These are phyloP conservation scores for Cladosporium sp. DNA, from an alignment of 2,329 filamentous ascomycete species.

Conservation along the genomic window DNA sequence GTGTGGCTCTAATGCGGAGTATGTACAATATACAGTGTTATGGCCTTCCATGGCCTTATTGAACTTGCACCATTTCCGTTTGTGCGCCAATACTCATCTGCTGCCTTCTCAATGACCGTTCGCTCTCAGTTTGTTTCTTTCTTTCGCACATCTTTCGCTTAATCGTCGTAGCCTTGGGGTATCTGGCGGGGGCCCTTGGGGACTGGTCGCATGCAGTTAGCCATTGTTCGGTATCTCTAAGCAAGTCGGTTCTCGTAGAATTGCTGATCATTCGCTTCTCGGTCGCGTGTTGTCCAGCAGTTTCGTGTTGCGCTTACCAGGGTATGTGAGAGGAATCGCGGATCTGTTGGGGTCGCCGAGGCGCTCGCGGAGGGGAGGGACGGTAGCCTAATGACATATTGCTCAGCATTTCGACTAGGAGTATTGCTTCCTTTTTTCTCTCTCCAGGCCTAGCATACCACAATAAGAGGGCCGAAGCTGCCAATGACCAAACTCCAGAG, in stretches of 20 bases:
- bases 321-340: constrained; percentile 83
- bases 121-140: background rate
- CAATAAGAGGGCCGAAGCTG: constrained; percentile 63
- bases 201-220: constrained; percentile 30
- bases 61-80: background rate
- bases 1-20: background rate
- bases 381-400: constrained; percentile 43
- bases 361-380: constrained; percentile 67
- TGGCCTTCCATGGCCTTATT: background rate
- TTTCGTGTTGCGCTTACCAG: constrained; percentile 60
- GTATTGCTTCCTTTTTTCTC: no score
- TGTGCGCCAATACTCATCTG: background rate
- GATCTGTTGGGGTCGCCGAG: constrained; percentile 71
- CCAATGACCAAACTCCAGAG: constrained; percentile 83
- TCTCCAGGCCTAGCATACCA: constrained; percentile 36
- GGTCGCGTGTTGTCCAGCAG: constrained; percentile 9
- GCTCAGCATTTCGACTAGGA: constrained; percentile 7
- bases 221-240: background rate
- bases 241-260: background rate
- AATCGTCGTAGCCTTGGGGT: constrained; percentile 46
- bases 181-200: constrained; percentile 44
- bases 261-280: background rate
- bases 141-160: constrained; percentile 5
- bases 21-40: background rate
- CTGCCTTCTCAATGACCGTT: background rate